Conservation (phyloP, 192 early-diverging fungal species). For the Coemansia sp. region DNA sequence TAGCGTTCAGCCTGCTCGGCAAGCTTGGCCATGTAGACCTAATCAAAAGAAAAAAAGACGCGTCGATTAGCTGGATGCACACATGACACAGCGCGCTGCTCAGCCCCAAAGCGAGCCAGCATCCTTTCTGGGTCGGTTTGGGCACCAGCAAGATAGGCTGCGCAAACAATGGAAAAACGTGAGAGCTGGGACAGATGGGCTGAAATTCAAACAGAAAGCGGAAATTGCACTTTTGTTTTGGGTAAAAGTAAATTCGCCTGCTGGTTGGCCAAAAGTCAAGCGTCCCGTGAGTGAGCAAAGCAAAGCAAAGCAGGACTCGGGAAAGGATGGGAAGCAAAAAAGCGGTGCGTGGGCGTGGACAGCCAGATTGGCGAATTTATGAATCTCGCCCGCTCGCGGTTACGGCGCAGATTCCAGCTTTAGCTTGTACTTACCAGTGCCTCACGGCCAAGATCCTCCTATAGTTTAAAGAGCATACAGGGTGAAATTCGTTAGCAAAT, state of each 20-base stretch:
- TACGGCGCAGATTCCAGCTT: not conserved
- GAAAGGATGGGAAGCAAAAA: too few species aligned
- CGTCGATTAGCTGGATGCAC: not conserved
- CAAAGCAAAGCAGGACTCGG: too few species aligned
- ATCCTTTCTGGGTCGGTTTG: too few species aligned
- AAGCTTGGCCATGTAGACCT: constrained; percentile 97
- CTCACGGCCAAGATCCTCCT: constrained; percentile 47
- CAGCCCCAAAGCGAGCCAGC: too few species aligned
- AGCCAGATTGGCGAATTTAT: not conserved
- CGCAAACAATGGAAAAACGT: not conserved
- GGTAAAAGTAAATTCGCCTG: not conserved
- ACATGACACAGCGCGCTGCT: not conserved
- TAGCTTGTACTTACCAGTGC: constrained; percentile 39
- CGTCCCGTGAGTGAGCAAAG: not conserved
- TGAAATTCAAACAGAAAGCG: not conserved
- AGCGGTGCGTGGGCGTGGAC: not conserved
- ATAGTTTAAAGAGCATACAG: constrained; percentile 1
- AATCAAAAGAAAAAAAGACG: not conserved
- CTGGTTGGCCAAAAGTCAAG: not conserved
- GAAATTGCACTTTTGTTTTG: not conserved
- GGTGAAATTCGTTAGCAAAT: not conserved
- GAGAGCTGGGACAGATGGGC: not conserved
- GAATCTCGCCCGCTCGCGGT: not conserved
- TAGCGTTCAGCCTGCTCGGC: constrained; percentile 99
- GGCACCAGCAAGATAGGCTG: not conserved